A percentile compares a stretch with the other conserved stretches of the same genome.
Evolutionary conservation across 2,329 filamentous ascomycete genomes (phyloP).

Genomic region (Fusarium newnesense): DNA sequence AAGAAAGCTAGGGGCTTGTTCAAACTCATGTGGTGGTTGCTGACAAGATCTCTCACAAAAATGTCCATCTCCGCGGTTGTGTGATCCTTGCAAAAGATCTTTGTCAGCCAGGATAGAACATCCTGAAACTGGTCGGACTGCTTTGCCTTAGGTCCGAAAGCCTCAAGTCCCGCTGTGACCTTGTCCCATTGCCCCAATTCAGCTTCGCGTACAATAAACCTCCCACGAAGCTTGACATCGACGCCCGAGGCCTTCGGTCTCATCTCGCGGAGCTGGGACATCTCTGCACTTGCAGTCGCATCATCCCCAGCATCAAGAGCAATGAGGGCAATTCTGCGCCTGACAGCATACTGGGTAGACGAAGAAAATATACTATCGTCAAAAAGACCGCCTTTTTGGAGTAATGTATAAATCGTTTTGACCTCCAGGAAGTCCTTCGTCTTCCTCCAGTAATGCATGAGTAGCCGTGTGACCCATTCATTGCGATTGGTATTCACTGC

Average conservation of each 20-base stretch:
- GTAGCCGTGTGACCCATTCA: slow-evolving; percentile 37
- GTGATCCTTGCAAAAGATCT: slow-evolving; percentile 44
- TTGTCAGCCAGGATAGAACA: slow-evolving; percentile 48
- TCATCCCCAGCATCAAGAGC: slow-evolving; percentile 45
- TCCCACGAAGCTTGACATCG: slow-evolving; percentile 45
- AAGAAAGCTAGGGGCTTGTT: slow-evolving; percentile 45
- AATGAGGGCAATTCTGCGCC: slow-evolving; percentile 42
- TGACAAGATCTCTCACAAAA: slow-evolving; percentile 44
- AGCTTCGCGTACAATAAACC: slow-evolving; percentile 45
- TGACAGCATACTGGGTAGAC: slow-evolving; percentile 43
- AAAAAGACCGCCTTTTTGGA: slow-evolving; percentile 47
- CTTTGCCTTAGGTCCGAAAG: slow-evolving; percentile 33
- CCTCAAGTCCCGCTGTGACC: slow-evolving; percentile 36
- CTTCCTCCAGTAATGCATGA: slow-evolving; percentile 43
- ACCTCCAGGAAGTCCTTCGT: slow-evolving; percentile 36
- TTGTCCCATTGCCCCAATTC: slow-evolving; percentile 43
- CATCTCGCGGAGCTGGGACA: slow-evolving; percentile 36
- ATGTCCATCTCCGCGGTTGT: slow-evolving; percentile 42
- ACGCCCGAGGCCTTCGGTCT: slow-evolving; percentile 24
- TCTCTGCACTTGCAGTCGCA: slow-evolving; percentile 40
- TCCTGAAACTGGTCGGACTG: slow-evolving; percentile 40
- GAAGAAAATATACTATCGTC: slow-evolving; percentile 19
- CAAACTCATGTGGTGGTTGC: slow-evolving; percentile 42
- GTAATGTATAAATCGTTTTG: slow-evolving; percentile 42
- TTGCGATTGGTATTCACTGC: slow-evolving; percentile 12